Evolutionary conservation across 2,329 filamentous ascomycete genomes (phyloP).

Genomic region (Cladosporium sp.): DNA sequence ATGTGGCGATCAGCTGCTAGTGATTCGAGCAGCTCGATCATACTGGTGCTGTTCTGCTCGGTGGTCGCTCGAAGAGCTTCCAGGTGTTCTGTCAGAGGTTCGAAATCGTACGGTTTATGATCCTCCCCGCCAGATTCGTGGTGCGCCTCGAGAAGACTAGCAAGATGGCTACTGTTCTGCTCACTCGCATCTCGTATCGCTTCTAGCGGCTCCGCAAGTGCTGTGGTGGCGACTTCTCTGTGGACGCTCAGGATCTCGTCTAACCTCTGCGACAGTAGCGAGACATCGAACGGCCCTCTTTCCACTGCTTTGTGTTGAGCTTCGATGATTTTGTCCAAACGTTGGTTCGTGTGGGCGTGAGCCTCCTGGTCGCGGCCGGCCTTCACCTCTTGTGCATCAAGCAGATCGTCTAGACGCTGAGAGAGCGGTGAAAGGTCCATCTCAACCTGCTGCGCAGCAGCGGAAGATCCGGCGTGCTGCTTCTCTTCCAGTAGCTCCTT

Average conservation of each 20-base stretch:
- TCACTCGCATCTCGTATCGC: slow-evolving; percentile 20
- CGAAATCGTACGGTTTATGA: not conserved
- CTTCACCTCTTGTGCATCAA: slow-evolving; percentile 20
- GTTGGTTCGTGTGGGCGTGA: not conserved
- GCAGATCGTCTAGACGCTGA: slow-evolving; percentile 18
- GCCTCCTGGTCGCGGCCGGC: slow-evolving; percentile 2
- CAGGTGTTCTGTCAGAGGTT: slow-evolving; percentile 10
- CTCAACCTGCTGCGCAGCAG: not conserved
- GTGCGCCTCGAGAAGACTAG: slow-evolving; percentile 18
- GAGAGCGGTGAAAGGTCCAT: slow-evolving; percentile 15
- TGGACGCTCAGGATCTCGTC: slow-evolving; percentile 12
- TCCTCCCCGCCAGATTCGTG: not conserved
- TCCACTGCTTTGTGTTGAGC: slow-evolving; percentile 11
- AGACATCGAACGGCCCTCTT: slow-evolving; percentile 9
- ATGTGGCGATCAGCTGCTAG: slow-evolving; percentile 1
- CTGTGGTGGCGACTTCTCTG: not conserved
- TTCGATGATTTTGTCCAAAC: slow-evolving; percentile 5
- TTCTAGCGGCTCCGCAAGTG: slow-evolving; percentile 15
- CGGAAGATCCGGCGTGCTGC: not conserved
- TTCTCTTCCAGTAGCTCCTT: slow-evolving; percentile 21
- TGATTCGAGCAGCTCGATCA: slow-evolving; percentile 18
- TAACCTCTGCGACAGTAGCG: slow-evolving; percentile 8
- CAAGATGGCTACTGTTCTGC: slow-evolving; percentile 19
- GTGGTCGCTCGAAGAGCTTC: slow-evolving; percentile 17
- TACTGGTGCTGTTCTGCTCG: slow-evolving; percentile 12